These are phyloP conservation scores for Sergeia podlipaevii DNA, from an alignment of 208 protist species.

Conservation along the genomic window DNA sequence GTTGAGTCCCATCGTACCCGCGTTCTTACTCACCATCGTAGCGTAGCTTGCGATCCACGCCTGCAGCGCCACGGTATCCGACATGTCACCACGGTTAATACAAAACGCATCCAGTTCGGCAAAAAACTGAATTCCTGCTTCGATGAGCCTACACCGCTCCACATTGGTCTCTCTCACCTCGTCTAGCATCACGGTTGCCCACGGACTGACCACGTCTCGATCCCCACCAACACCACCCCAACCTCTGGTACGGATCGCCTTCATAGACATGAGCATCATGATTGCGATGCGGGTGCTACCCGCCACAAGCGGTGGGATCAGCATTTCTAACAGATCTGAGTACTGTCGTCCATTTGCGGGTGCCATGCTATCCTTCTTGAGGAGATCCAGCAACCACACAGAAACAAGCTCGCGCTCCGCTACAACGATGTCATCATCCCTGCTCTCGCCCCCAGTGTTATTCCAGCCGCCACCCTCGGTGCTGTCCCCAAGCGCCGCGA, in stretches of 20 bases:
- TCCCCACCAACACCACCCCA: too few species aligned
- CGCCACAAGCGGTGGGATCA: conserved; percentile 18
- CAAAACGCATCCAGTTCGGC: conserved; percentile 25
- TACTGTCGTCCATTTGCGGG: too few species aligned
- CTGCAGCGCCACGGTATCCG: neutral
- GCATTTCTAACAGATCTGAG: too few species aligned
- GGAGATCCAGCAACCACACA: conserved; percentile 44
- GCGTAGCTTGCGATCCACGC: too few species aligned
- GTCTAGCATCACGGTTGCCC: conserved; percentile 25
- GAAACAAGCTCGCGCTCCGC: conserved; percentile 33
- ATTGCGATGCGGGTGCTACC: conserved; percentile 26
- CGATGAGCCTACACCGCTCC: conserved; percentile 5
- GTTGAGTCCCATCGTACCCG: too few species aligned
- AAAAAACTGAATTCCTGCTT: conserved; percentile 35
- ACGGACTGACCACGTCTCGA: conserved; percentile 26
- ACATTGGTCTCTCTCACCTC: conserved; percentile 16
- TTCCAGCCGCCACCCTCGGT: neutral
- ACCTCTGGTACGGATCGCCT: too few species aligned
- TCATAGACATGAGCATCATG: conserved; percentile 32
- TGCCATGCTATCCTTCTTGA: conserved; percentile 2
- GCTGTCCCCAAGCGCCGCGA: neutral
- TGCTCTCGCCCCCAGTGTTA: conserved; percentile 5
- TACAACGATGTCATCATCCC: conserved; percentile 10
- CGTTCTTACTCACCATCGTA: too few species aligned
- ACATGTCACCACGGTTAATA: conserved; percentile 12